A percentile compares a stretch with the other conserved stretches of the same genome.
Evolutionary conservation across 2,329 filamentous ascomycete genomes (phyloP).

Genomic region (Alternaria gaisen): DNA sequence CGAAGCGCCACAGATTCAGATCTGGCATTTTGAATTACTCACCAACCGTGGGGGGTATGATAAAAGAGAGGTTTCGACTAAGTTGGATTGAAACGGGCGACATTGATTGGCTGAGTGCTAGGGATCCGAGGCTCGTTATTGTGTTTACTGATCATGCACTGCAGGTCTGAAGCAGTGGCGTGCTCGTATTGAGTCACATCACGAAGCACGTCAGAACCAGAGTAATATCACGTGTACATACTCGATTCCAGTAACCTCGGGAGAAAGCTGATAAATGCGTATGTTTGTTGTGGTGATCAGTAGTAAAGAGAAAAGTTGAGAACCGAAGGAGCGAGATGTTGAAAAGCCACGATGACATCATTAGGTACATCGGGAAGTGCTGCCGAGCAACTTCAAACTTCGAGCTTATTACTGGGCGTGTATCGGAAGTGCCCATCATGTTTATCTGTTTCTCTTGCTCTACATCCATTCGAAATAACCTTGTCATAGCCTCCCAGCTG

Average conservation of each 20-base stretch:
- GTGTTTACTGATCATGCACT: constrained; percentile 13
- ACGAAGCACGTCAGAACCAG: background rate
- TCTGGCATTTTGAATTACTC: background rate
- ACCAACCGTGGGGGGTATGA: background rate
- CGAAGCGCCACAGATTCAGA: background rate
- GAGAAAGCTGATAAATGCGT: background rate
- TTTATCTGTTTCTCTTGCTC: no score
- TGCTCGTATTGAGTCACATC: background rate
- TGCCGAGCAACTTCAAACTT: background rate
- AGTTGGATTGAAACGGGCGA: background rate
- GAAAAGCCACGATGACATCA: background rate
- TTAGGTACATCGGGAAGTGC: background rate
- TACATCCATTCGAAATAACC: no score
- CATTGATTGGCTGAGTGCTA: background rate
- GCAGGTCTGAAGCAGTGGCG: background rate
- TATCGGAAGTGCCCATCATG: background rate
- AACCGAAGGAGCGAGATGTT: background rate
- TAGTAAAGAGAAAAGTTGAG: background rate
- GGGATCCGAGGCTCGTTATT: background rate
- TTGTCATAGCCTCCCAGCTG: no score
- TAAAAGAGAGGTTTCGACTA: background rate
- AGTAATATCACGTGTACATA: background rate
- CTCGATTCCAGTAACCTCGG: background rate
- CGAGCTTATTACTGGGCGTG: background rate
- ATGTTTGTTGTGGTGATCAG: background rate